Conservation (phyloP, 2,329 filamentous ascomycete species). For the Calonectria hawksworthii region DNA sequence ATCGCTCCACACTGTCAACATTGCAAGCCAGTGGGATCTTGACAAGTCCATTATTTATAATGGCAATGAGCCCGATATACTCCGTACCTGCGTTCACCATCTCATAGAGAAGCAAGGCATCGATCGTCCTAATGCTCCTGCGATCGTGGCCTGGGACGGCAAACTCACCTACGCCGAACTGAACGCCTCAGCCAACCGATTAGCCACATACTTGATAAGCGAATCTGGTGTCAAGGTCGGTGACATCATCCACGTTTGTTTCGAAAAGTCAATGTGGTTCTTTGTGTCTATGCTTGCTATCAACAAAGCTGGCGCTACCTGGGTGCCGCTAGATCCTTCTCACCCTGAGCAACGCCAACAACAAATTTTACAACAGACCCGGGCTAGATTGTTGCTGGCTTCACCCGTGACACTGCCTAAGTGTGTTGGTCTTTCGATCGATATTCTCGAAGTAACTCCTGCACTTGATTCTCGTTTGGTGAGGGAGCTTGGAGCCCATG, state of each 20-base stretch:
- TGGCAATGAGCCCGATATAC: neutral
- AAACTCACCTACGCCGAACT: slow-evolving; percentile 38
- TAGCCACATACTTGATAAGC: slow-evolving; percentile 21
- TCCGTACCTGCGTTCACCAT: slow-evolving; percentile 32
- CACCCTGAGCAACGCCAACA: slow-evolving; percentile 23
- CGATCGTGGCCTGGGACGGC: slow-evolving; percentile 45
- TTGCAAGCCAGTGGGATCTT: neutral
- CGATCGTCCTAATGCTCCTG: slow-evolving; percentile 23
- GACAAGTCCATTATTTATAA: neutral
- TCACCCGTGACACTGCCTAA: neutral
- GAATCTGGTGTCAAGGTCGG: neutral
- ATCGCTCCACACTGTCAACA: neutral
- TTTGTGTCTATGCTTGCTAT: neutral
- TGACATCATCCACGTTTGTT: slow-evolving; percentile 18
- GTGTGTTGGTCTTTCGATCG: neutral
- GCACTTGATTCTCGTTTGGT: neutral
- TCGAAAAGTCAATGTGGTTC: neutral
- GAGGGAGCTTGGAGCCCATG: neutral
- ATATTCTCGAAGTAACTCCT: neutral
- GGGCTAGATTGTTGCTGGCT: slow-evolving; percentile 8
- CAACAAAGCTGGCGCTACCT: neutral
- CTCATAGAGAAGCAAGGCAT: slow-evolving; percentile 30
- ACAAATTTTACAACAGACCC: slow-evolving; percentile 11
- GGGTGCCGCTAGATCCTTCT: neutral
- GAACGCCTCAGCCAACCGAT: neutral